phyloP scores from a whole-genome alignment of 192 early-diverging fungal genomes.

The Backusella sp. region DNA sequence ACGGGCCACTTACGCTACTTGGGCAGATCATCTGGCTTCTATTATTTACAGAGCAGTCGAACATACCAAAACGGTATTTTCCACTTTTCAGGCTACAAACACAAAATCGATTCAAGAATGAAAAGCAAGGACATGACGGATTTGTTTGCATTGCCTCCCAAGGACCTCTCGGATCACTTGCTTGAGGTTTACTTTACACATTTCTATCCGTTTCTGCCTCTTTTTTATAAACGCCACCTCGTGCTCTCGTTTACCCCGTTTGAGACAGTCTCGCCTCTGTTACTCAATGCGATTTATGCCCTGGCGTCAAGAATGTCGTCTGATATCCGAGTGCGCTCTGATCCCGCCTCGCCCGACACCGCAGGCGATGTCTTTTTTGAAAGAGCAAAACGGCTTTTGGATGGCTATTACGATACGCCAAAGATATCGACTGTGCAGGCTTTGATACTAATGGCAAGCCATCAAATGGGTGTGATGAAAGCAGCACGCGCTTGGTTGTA shows the following conservation, averaged over 20 bases:
- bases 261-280: slow-evolving; percentile 26
- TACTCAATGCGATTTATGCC: slow-evolving; percentile 54
- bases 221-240: slow-evolving; percentile 57
- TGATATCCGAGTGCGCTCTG: slow-evolving; percentile 34
- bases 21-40: slow-evolving; percentile 73
- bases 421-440: slow-evolving; percentile 61
- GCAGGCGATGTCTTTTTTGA: slow-evolving; percentile 58
- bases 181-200: slow-evolving; percentile 62
- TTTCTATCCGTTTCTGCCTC: slow-evolving; percentile 68
- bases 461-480: slow-evolving; percentile 67
- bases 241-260: slow-evolving; percentile 46
- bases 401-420: slow-evolving; percentile 62
- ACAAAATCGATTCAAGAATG: slow-evolving; percentile 28
- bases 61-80: slow-evolving; percentile 42
- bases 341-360: slow-evolving; percentile 43
- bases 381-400: slow-evolving; percentile 67
- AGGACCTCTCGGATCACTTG: slow-evolving; percentile 56
- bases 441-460: slow-evolving; percentile 61
- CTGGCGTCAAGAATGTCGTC: slow-evolving; percentile 47
- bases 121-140: slow-evolving; percentile 17
- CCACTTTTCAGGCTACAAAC: slow-evolving; percentile 35
- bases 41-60: slow-evolving; percentile 62
- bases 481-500: slow-evolving; percentile 71
- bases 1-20: slow-evolving; percentile 71
- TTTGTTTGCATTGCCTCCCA: slow-evolving; percentile 57